Base-by-base conservation (phyloP, 768 basidiomycete species). In the Mycena haematopus region DNA sequence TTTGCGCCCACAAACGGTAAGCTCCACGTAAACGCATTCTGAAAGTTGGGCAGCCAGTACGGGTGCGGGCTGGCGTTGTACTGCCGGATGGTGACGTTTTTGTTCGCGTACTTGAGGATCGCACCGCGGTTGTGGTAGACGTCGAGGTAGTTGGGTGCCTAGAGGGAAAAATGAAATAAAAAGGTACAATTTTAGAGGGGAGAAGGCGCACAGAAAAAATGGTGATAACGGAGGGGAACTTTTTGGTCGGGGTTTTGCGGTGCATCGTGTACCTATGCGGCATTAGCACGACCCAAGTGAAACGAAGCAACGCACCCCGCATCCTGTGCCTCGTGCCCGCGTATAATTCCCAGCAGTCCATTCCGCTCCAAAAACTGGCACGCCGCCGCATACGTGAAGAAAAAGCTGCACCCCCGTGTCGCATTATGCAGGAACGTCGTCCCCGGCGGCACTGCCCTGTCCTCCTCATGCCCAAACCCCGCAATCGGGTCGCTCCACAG, bases 21-120 rank as follows among this genome's bases (percentile, higher is more conserved):
- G 82, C 91, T 93, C 96, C 96, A 99, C 13, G 95, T 96, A 73
- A 99, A 99, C 31, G 94, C 95, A 71, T 99, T 93, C 86, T 96
- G 96, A 70, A 97, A 97, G 78, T 97, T 97, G 0, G 96, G 96
- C 31, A 99, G 74, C 94, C 95, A 96, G 75, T 93, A 97, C 5
- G 93, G 93, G 70, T 95, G 93, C n/a, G 89, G 82, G 33, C 80
- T 86, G 53, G 82, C 84, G 72, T 90, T 89, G 70, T 91, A 95
- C 73, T 95, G 93, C 59, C 95, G 84, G 62, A 98, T 96, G 54
- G 94, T 97, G 80, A 97, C 95, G 58, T 92, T 95, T 78, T 95
- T 96, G 76, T 95, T 95, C 68, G 91, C 93, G 73, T 98, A 98
- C 77, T 97, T 97, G 75, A 99, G 88, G 19, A 99, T 92, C 2